These are phyloP conservation scores for Phlyctochytrium planicorne DNA, from an alignment of 192 early-diverging fungal species.

Conservation along the genomic window DNA sequence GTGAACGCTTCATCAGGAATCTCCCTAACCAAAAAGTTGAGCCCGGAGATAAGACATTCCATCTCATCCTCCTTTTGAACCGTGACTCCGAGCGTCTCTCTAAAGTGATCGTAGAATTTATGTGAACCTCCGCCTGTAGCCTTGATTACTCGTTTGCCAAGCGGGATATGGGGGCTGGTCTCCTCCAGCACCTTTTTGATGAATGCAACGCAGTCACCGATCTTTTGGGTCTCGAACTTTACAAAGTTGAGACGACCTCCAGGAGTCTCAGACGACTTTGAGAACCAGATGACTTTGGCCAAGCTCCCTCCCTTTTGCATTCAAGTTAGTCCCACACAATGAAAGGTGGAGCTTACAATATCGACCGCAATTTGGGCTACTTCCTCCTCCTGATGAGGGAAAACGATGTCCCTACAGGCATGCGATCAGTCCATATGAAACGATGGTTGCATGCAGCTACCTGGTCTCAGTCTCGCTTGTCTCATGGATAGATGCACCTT, in stretches of 20 bases:
- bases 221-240: conserved; percentile 91
- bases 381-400: conserved; percentile 82
- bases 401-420: conserved; percentile 68
- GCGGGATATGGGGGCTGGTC: conserved; percentile 33
- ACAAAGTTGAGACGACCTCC: conserved; percentile 91
- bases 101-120: conserved; percentile 69
- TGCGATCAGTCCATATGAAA: not conserved
- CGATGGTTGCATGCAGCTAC: not conserved
- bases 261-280: conserved; percentile 38
- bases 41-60: conserved; percentile 67
- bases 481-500: conserved; percentile 19
- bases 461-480: conserved; percentile 10
- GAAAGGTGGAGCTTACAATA: conserved; percentile 51
- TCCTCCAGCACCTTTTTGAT: conserved; percentile 64
- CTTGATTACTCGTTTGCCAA: conserved; percentile 24
- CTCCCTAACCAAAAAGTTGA: conserved; percentile 90
- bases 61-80: conserved; percentile 92
- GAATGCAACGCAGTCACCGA: conserved; percentile 86
- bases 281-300: conserved; percentile 65
- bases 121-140: conserved; percentile 88
- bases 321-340: conserved; percentile 1
- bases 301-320: conserved; percentile 52
- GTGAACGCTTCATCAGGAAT: conserved; percentile 94
- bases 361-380: conserved; percentile 90
- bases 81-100: conserved; percentile 64